Percentiles rank a stretch among this genome's conserved stretches.
These are phyloP conservation scores for Epichloe sylvatica DNA, from an alignment of 2,329 filamentous ascomycete genomes.

Conservation along the genomic window DNA sequence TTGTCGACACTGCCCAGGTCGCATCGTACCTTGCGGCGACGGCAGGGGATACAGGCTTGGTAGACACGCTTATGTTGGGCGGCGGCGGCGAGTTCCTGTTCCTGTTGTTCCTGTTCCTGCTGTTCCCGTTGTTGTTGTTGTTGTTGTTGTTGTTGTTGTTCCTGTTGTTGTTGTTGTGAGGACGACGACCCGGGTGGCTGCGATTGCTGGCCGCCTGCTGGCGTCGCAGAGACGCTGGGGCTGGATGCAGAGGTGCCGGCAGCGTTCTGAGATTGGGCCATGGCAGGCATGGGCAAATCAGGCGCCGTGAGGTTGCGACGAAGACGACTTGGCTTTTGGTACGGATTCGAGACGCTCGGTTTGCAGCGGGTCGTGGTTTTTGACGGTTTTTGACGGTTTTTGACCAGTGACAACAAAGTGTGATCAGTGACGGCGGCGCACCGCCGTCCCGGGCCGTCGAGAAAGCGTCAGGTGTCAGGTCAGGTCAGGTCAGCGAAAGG, in stretches of 20 bases:
- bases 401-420: no score
- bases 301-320: conserved; percentile 4
- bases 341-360: conserved; percentile 13
- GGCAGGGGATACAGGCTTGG: conserved; percentile 49
- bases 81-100: background rate
- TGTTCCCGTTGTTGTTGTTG: conserved; percentile 5
- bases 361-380: conserved; percentile 19
- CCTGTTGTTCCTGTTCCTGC: conserved; percentile 7
- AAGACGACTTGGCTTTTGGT: conserved; percentile 4
- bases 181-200: background rate
- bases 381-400: no score
- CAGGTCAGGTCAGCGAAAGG: no score
- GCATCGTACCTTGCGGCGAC: conserved; percentile 47
- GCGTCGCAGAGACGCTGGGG: conserved; percentile 9
- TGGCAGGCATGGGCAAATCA: conserved; percentile 1
- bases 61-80: conserved; percentile 43
- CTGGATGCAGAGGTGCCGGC: conserved; percentile 9
- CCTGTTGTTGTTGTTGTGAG: no score
- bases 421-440: background rate
- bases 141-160: background rate
- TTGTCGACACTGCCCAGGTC: conserved; percentile 71
- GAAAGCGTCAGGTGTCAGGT: conserved; percentile 4
- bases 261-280: conserved; percentile 11
- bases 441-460: conserved; percentile 7
- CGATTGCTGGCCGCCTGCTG: conserved; percentile 4